Base-by-base conservation (phyloP, 768 basidiomycete species). In the Peribolospora kevripleyi region DNA sequence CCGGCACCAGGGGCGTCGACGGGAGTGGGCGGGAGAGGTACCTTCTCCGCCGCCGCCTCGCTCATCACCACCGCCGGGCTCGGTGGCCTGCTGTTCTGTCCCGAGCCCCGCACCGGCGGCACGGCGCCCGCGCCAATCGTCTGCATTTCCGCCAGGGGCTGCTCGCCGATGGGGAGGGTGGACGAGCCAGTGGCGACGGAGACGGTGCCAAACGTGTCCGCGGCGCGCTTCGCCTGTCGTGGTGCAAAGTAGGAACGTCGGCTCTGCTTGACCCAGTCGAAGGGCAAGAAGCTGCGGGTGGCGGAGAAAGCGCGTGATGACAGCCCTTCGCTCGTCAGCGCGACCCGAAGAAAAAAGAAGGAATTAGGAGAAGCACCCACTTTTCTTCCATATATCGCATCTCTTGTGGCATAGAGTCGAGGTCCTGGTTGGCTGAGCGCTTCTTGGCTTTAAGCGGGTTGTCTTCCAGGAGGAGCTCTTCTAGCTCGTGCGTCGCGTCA, bases 311-410 rank as follows among this genome's bases (percentile, higher is more conserved):
- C 7, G 6, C 9, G 14, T 3, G 11, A 37, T 36, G 39, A 3
- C 0, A 37, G 47, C 5, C 5, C 11, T 11, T 49, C 46, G 11
- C 4, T 8, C 11, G 37, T 39, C 7, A 25, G 39, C 50, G 3
- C n/a, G 4, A 3, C 3, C 14, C 7, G 11, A 40, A 41, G 0
- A 3, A 2, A 50, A n/a, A 37, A 3, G 1, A 1, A 9, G n/a
- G 39, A 46, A 25, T 10, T 5, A 6, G 6, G 11, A 25, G 38
- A 6, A 13, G 6, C 25, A 55, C 59, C 50, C 10, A 95, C 88
- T 91, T 88, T 66, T 95, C 88, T 69, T 98, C 93, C 88, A 97
- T 93, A 70, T 87, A 81, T 57, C 84, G 73, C 84, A 90, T 88
- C 68, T 98, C 93, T 0, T 77, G 75, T 58, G 82, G 85, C 52